Conservation (phyloP, 140 eudicot species). For the Bidens hawaiensis region DNA sequence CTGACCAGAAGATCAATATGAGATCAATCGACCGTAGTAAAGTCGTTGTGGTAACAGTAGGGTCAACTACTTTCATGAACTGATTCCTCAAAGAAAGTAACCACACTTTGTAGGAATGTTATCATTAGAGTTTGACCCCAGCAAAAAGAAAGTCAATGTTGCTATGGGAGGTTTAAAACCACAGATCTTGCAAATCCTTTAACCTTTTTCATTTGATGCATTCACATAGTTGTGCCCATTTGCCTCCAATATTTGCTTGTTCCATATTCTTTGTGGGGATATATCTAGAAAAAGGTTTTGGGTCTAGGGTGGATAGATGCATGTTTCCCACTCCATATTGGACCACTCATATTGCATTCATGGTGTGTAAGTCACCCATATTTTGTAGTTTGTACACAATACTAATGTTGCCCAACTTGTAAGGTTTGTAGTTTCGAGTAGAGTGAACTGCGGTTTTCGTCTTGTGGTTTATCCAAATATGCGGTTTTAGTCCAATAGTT, state of each 20-base stretch:
- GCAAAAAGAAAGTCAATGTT: constrained; percentile 21
- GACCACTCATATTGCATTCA: no score
- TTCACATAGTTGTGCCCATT: constrained; percentile 10
- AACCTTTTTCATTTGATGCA: constrained; percentile 7
- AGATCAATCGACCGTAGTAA: not conserved
- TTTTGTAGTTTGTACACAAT: no score
- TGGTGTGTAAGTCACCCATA: no score
- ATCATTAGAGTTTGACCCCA: constrained; percentile 24
- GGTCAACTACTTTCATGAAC: constrained; percentile 15
- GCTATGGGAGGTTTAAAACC: constrained; percentile 20
- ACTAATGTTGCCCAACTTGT: no score
- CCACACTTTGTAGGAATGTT: constrained; percentile 25
- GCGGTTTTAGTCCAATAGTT: no score
- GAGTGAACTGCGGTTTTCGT: no score
- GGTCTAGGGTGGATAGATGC: not conserved
- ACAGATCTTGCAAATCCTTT: constrained; percentile 20
- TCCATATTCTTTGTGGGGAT: constrained; percentile 9
- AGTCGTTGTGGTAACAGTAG: constrained; percentile 2
- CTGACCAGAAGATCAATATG: not conserved
- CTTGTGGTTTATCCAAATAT: no score
- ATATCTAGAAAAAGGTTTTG: not conserved
- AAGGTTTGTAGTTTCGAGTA: no score
- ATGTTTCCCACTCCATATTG: not conserved
- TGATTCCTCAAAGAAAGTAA: constrained; percentile 22
- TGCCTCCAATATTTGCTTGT: constrained; percentile 24